Evolutionary conservation across 2,329 filamentous ascomycete species (phyloP).

Genomic region (Dothiorella sarmentorum): DNA sequence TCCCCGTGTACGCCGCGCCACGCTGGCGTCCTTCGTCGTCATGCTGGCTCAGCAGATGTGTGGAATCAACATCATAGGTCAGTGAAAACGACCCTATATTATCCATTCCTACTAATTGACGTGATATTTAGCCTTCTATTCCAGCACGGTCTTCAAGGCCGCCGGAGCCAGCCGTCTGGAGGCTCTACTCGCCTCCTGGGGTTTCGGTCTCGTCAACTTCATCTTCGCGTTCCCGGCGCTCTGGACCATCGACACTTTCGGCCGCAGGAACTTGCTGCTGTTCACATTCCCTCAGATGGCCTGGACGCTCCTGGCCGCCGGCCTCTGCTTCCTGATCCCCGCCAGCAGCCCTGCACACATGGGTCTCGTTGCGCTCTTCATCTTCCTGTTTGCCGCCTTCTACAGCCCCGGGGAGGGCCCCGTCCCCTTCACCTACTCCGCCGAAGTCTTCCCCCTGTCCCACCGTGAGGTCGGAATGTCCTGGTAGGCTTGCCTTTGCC

Average conservation of each 20-base stretch:
- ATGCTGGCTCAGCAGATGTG: constrained; percentile 69
- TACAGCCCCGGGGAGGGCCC: constrained; percentile 45
- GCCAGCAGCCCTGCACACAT: constrained; percentile 39
- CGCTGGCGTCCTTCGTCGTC: constrained; percentile 70
- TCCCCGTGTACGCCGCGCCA: constrained; percentile 67
- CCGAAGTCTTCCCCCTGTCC: constrained; percentile 67
- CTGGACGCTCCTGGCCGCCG: constrained; percentile 46
- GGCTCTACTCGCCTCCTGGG: constrained; percentile 54
- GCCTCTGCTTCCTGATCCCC: constrained; percentile 53
- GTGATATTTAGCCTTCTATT: constrained; percentile 53
- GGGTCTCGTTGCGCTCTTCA: constrained; percentile 53
- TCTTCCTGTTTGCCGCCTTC: constrained; percentile 53
- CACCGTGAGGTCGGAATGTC: constrained; percentile 71
- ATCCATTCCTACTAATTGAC: too few relatives aligned
- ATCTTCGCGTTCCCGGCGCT: constrained; percentile 58
- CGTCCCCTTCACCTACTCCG: constrained; percentile 65
- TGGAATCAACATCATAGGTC: constrained; percentile 47
- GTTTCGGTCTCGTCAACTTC: constrained; percentile 58
- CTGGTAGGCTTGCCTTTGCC: constrained; percentile 35
- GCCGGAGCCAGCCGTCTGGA: constrained; percentile 43
- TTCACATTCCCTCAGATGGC: constrained; percentile 52
- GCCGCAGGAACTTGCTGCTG: constrained; percentile 49
- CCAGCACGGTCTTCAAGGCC: constrained; percentile 48
- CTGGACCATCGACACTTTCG: constrained; percentile 55
- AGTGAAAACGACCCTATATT: too few relatives aligned